These are phyloP conservation scores for Aeschynomene evenia DNA, from an alignment of 306 rosid species.

Conservation along the genomic window DNA sequence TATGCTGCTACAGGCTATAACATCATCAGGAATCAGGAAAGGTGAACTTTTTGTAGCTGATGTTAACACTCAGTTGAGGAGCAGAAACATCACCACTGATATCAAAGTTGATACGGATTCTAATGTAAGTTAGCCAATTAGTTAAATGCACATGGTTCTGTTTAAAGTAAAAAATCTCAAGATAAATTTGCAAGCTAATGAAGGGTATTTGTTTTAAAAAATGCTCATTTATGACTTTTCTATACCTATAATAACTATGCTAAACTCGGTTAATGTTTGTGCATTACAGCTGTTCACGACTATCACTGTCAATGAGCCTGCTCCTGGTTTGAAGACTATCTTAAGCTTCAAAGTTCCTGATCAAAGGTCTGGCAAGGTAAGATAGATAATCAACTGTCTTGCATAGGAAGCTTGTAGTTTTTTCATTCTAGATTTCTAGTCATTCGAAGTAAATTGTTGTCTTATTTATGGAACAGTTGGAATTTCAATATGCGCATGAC, in stretches of 20 bases:
- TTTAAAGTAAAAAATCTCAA: neutral
- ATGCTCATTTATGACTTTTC: neutral
- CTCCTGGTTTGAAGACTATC: constrained; percentile 90
- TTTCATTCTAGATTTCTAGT: neutral
- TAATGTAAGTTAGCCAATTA: constrained; percentile 48
- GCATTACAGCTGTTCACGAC: constrained; percentile 67
- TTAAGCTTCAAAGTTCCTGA: constrained; percentile 83
- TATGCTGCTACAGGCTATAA: constrained; percentile 64
- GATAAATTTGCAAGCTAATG: neutral
- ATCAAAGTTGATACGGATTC: constrained; percentile 89
- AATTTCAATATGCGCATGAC: constrained; percentile 85
- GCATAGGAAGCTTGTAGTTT: neutral
- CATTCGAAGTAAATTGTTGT: neutral
- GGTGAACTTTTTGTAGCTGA: constrained; percentile 83
- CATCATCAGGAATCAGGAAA: constrained; percentile 78
- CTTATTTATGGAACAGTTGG: constrained; percentile 58
- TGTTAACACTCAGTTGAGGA: constrained; percentile 83
- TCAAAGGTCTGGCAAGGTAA: constrained; percentile 94
- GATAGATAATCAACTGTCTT: constrained; percentile 28
- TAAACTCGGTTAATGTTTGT: constrained; percentile 12
- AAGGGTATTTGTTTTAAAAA: neutral
- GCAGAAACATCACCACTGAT: constrained; percentile 75
- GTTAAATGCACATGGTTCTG: neutral
- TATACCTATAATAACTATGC: constrained; percentile 5
- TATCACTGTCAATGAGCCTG: constrained; percentile 67